A percentile compares a stretch with the other conserved stretches of the same genome.
phyloP scores from a whole-genome alignment of 176 grass and related monocot genomes.

The Carex littledalei region DNA sequence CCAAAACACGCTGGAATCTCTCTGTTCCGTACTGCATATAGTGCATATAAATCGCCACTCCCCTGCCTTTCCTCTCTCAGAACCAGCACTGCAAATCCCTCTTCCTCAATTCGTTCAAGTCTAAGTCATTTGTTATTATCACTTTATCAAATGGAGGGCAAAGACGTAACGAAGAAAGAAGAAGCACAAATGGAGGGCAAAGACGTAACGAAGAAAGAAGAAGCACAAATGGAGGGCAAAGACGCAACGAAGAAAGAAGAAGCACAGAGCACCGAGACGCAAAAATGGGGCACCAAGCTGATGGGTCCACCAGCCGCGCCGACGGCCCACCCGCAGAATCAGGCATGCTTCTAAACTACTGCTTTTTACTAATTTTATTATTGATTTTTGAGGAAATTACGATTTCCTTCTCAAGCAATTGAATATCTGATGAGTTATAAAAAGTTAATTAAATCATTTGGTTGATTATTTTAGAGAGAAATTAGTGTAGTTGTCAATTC shows the following conservation, averaged over 20 bases:
- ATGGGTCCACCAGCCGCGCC: conserved; percentile 75
- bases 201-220: neutral
- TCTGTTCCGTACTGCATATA: neutral
- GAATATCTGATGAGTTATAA: neutral
- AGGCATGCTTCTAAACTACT: neutral
- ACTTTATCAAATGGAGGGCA: too few relatives aligned
- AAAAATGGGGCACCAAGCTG: conserved; percentile 61
- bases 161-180: conserved; percentile 1
- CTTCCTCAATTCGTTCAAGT: neutral
- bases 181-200: neutral
- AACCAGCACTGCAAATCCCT: neutral
- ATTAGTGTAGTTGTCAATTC: neutral
- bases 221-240: conserved; percentile 29
- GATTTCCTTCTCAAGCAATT: neutral
- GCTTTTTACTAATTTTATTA: neutral
- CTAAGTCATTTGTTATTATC: neutral
- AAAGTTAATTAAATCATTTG: neutral
- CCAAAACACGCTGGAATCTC: neutral
- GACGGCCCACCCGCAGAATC: conserved; percentile 68
- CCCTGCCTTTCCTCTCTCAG: neutral
- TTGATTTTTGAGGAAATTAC: neutral
- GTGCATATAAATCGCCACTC: neutral
- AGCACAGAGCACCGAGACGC: conserved; percentile 4
- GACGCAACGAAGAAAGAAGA: conserved; percentile 2
- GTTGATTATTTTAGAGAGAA: neutral